Base-by-base conservation (phyloP, 129 eudicot species). In the Helichrysum umbraculigerum region DNA sequence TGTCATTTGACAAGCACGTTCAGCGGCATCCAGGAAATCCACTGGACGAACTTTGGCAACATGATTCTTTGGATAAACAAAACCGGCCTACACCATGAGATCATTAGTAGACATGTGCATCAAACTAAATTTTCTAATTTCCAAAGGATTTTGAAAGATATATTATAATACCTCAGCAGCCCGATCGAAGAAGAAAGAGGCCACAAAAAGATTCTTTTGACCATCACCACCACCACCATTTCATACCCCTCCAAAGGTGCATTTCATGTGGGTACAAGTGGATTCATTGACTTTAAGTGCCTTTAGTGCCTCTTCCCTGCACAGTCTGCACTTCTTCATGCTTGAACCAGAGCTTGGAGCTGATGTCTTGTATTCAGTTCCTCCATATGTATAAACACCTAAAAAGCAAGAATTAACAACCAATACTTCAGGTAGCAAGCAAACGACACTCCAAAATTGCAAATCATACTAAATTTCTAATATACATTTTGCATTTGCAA, bases 171-270 rank as follows among this genome's bases (percentile, higher is more conserved):
- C 99, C 99, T 94, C 96, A 50, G 93, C 99, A 76, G 99, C 99
- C 80, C 99, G 85, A 75, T 94, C 97, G 54, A 94, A 94, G 79
- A 94, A 94, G 76, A 94, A 94, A 60, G 99, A 94, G 37, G 99
- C 99, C 61, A 94, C 99, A 78, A 94, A 94, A 1, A 94, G 81
- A 67, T 94, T 89, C 88, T 91, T 94, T 82, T 89, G 99, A 60
- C 99, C 99, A 76, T 91, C 97, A 52, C 99, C 99, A 21, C 97
- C 97, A 54, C 97, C 99, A 66, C 99, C 99, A 60, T 89, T 94
- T 97, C 99, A 94, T n/a, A 94, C 89, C 28, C 97, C 99, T 72
- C 96, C 96, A 76, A 94, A 94, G 14, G 99, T 91, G 83, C 97
- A 94, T 80, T 94, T 91, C 99, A 91, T 94, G 84, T 94, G 97